Conservation (phyloP, 345 rosid species). For the Pelargonium nanum region DNA sequence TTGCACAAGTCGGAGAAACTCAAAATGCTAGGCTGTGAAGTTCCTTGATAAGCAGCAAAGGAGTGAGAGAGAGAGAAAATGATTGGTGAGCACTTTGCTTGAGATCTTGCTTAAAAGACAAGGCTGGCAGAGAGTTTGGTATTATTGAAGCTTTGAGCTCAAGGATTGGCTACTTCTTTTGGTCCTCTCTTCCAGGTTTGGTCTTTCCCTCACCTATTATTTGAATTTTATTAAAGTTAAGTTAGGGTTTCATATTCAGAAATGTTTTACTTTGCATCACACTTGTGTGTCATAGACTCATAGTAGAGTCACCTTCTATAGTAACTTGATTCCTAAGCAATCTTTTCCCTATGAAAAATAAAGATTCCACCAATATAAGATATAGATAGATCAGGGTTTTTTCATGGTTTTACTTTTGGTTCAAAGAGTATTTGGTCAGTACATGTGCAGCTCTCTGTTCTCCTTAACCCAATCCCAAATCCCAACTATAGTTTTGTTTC, state of each 20-base stretch:
- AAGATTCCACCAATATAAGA: not conserved
- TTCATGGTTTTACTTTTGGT: not conserved
- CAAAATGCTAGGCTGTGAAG: not conserved
- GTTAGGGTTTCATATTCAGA: not conserved
- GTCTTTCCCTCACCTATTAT: constrained; percentile 5
- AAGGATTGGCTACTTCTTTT: constrained; percentile 29
- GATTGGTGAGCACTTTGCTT: constrained; percentile 24
- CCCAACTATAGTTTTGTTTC: too few relatives aligned
- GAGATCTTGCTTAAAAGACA: constrained; percentile 58
- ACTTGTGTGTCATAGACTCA: not conserved
- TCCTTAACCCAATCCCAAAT: too few relatives aligned
- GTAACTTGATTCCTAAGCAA: constrained; percentile 25
- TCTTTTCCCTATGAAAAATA: not conserved
- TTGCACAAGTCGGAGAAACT: constrained; percentile 17
- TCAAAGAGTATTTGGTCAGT: not conserved
- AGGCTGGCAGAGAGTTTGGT: constrained; percentile 59
- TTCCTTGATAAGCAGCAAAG: not conserved
- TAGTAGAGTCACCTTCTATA: not conserved
- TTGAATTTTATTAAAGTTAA: not conserved
- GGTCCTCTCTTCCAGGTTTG: constrained; percentile 12
- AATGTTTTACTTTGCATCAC: not conserved
- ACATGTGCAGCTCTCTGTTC: too few relatives aligned
- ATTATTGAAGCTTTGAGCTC: constrained; percentile 53
- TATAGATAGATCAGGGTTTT: constrained; percentile 9
- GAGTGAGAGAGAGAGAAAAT: constrained; percentile 9